These are phyloP conservation scores for Penicillium freii DNA, from an alignment of 2,329 filamentous ascomycete genomes.

Conservation along the genomic window DNA sequence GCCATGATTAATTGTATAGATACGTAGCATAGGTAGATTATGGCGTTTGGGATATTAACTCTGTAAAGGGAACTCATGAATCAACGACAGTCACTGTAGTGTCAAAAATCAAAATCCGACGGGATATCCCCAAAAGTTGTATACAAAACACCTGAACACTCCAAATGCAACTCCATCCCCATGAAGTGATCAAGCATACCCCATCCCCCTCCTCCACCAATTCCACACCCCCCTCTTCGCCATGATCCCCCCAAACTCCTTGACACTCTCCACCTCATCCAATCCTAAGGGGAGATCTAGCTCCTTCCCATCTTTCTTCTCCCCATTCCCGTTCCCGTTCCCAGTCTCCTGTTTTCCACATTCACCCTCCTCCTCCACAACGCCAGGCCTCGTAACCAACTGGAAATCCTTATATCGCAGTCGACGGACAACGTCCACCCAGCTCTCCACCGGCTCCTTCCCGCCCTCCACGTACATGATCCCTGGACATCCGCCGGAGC, in stretches of 20 bases:
- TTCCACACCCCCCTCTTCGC: conserved; percentile 55
- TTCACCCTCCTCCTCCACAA: conserved; percentile 24
- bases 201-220: conserved; percentile 72
- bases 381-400: conserved; percentile 55
- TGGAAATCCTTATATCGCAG: conserved; percentile 73
- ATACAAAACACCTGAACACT: neutral
- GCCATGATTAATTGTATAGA: neutral
- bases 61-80: neutral
- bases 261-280: conserved; percentile 62
- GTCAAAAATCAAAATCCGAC: neutral
- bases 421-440: conserved; percentile 64
- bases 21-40: neutral
- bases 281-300: conserved; percentile 33
- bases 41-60: conserved; percentile 2
- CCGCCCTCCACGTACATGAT: conserved; percentile 73
- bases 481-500: conserved; percentile 67
- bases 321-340: neutral
- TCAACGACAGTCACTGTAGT: neutral
- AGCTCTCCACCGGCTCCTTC: conserved; percentile 55
- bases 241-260: conserved; percentile 64
- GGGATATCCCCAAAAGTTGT: neutral
- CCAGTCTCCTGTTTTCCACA: conserved; percentile 5
- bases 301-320: conserved; percentile 1
- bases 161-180: neutral
- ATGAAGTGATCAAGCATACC: conserved; percentile 34